phyloP scores from a whole-genome alignment of 176 grass and related monocot genomes.

The Oryza coarctata region DNA sequence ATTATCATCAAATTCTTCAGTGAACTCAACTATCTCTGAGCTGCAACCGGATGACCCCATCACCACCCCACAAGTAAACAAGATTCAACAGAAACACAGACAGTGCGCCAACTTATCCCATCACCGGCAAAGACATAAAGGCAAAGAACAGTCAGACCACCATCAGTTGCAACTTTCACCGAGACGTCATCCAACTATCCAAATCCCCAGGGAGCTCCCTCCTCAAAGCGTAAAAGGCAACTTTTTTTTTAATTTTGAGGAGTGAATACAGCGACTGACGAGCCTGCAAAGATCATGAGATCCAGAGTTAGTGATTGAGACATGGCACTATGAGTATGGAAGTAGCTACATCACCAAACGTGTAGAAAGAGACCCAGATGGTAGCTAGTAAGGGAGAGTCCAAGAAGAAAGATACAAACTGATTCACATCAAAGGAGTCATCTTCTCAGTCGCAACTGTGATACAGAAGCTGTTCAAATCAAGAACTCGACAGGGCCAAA shows the following conservation, averaged over 20 bases:
- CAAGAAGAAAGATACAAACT: slow-evolving; percentile 14
- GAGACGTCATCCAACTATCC: slow-evolving; percentile 22
- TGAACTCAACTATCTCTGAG: slow-evolving; percentile 92
- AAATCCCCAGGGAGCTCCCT: background rate
- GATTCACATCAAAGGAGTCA: slow-evolving; percentile 7
- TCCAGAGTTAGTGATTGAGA: slow-evolving; percentile 48
- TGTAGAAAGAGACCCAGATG: slow-evolving; percentile 12
- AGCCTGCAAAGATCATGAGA: slow-evolving; percentile 55
- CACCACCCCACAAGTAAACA: slow-evolving; percentile 22
- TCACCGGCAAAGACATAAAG: slow-evolving; percentile 19
- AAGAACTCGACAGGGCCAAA: background rate
- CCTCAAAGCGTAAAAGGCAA: slow-evolving; percentile 10
- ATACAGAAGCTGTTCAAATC: slow-evolving; percentile 14
- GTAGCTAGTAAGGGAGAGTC: background rate
- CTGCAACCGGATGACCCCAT: slow-evolving; percentile 69
- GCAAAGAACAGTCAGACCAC: slow-evolving; percentile 26
- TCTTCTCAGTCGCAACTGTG: background rate
- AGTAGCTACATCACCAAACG: slow-evolving; percentile 23
- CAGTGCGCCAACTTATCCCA: slow-evolving; percentile 34
- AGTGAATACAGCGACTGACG: background rate
- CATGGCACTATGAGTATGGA: background rate
- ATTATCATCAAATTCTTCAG: slow-evolving; percentile 50
- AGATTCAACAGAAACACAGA: slow-evolving; percentile 25
- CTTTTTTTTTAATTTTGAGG: background rate
- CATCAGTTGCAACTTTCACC: slow-evolving; percentile 40